These are phyloP conservation scores for Narthecium ossifragum DNA, from an alignment of 106 monocot species.

Conservation along the genomic window DNA sequence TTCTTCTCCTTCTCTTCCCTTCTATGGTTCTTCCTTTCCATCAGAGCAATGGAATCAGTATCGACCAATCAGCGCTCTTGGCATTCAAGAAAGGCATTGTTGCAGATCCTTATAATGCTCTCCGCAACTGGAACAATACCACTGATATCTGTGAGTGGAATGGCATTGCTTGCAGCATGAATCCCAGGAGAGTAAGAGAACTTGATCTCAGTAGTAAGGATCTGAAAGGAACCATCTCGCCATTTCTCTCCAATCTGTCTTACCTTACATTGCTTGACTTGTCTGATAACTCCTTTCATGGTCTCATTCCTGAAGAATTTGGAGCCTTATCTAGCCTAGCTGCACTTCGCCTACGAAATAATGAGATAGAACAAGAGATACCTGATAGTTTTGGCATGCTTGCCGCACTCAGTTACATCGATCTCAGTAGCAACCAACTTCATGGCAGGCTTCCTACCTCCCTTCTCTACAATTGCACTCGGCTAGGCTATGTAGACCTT, in stretches of 20 bases:
- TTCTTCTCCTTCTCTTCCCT: constrained; percentile 7
- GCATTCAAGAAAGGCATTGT: constrained; percentile 27
- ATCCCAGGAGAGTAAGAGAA: constrained; percentile 13
- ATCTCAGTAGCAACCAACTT: constrained; percentile 27
- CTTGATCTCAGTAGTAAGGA: constrained; percentile 14
- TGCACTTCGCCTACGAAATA: constrained; percentile 16
- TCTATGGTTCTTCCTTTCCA: background rate
- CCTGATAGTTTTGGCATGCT: constrained; percentile 31
- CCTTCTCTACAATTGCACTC: constrained; percentile 37
- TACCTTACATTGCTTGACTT: constrained; percentile 18
- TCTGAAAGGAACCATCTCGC: constrained; percentile 28
- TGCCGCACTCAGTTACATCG: constrained; percentile 19
- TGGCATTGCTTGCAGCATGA: constrained; percentile 13
- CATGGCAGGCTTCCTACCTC: constrained; percentile 17
- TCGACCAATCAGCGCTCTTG: constrained; percentile 23
- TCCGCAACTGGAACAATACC: constrained; percentile 22
- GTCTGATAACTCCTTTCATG: constrained; percentile 32
- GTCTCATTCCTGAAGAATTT: constrained; percentile 22
- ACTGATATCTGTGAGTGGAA: constrained; percentile 18
- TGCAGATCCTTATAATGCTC: constrained; percentile 16
- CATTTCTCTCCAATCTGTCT: constrained; percentile 32
- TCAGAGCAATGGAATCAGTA: background rate
- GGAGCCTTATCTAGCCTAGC: constrained; percentile 21
- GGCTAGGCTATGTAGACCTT: constrained; percentile 29
- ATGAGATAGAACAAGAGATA: constrained; percentile 13